Base-by-base conservation (phyloP, 768 basidiomycete species). In the Phylloporus scabripes region DNA sequence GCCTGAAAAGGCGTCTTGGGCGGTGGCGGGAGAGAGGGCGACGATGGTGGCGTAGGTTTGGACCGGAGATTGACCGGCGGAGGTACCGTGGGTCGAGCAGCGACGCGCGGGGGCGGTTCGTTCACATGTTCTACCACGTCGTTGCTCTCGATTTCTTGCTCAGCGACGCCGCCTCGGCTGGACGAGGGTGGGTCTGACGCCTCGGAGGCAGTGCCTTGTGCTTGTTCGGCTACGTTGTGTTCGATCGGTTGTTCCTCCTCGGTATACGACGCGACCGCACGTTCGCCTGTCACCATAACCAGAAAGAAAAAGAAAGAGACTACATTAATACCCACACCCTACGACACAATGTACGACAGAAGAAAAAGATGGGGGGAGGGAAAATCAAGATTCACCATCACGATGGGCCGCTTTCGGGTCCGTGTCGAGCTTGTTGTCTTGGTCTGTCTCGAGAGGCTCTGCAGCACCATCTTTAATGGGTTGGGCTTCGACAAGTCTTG, bases 371-470 rank as follows among this genome's bases (percentile, higher is more conserved):
- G 45, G 32, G 20, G 40, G 38, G 44, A 11, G 14, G 32, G 23
- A 54, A 59, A 60, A 61, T 74, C 56, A 74, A 65, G 51, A 74
- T 69, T 76, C 70, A 75, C 74, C 75, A 69, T 73, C 56, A 50
- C 57, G 59, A 53, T 60, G 42, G 34, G 45, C 51, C 53, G 49
- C 29, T 57, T 59, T 53, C 41, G 42, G 46, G 33, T 48, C 51
- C 49, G 50, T 32, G 44, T 50, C 52, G 38, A 56, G 43, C 40
- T 53, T 52, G 53, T 54, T 29, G 18, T 60, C 61, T 57, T 56
- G 49, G 53, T 48, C 40, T 11, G 43, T 36, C 28, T 45, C 59
- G 36, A 49, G 58, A n/a, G 48, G 46, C 39, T 47, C 55, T 44
- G 54, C 37, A 45, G 37, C 55, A 20, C 53, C 56, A 31, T 51